Evolutionary conservation across 2,329 filamentous ascomycete species (phyloP).

Genomic region (Nemania diffusa): DNA sequence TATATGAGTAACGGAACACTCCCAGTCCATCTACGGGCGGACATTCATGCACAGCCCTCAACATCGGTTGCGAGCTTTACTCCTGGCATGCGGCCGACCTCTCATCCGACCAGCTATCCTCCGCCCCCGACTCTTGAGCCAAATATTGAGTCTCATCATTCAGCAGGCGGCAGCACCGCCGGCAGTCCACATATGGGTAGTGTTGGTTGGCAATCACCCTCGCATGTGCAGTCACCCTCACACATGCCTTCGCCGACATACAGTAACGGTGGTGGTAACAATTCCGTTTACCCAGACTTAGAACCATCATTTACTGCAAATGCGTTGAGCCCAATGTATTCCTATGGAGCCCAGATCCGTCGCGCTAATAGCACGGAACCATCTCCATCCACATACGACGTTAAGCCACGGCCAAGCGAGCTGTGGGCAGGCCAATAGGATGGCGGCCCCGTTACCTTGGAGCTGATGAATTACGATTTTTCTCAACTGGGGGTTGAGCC

Average conservation of each 20-base stretch:
- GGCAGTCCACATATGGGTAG: slow-evolving; percentile 87
- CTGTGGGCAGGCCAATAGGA: slow-evolving; percentile 45
- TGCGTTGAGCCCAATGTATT: slow-evolving; percentile 75
- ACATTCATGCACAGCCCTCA: slow-evolving; percentile 75
- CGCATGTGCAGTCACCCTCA: slow-evolving; percentile 48
- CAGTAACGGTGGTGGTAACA: slow-evolving; percentile 59
- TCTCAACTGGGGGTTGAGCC: not conserved
- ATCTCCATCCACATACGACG: slow-evolving; percentile 62
- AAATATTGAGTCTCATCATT: slow-evolving; percentile 79
- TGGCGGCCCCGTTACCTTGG: slow-evolving; percentile 32
- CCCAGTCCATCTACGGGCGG: slow-evolving; percentile 81
- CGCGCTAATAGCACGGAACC: slow-evolving; percentile 81
- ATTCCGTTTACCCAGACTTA: slow-evolving; percentile 83
- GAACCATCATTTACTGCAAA: slow-evolving; percentile 74
- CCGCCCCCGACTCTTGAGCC: slow-evolving; percentile 88
- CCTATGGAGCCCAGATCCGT: slow-evolving; percentile 69
- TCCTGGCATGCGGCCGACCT: slow-evolving; percentile 75
- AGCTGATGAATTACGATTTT: slow-evolving; percentile 18
- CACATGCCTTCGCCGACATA: slow-evolving; percentile 79
- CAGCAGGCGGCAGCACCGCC: slow-evolving; percentile 73
- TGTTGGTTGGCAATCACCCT: slow-evolving; percentile 87
- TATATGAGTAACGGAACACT: slow-evolving; percentile 84
- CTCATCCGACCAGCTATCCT: slow-evolving; percentile 85
- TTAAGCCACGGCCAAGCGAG: slow-evolving; percentile 63
- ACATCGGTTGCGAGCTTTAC: slow-evolving; percentile 73